phyloP scores from a whole-genome alignment of 306 rosid species.

The Vicia faba region DNA sequence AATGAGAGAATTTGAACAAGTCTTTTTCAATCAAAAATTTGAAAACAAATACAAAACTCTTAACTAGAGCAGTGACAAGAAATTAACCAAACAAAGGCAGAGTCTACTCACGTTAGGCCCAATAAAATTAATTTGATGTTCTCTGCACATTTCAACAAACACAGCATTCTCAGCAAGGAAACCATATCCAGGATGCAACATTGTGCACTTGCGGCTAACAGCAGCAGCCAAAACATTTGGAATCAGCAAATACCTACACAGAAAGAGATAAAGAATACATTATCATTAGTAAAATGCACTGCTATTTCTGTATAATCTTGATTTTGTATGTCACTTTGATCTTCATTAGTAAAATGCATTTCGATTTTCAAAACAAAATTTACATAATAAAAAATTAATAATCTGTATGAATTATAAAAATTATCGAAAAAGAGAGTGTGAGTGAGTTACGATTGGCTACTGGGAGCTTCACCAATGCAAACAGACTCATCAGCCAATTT shows the following conservation, averaged over 20 bases:
- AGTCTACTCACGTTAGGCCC: slow-evolving; percentile 82
- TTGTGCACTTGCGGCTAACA: slow-evolving; percentile 68
- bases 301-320: too few relatives aligned
- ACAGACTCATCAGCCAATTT: slow-evolving; percentile 95
- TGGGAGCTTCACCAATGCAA: slow-evolving; percentile 98
- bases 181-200: slow-evolving; percentile 99
- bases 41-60: slow-evolving; percentile 12
- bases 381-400: neutral
- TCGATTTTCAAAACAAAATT: neutral
- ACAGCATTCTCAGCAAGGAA: slow-evolving; percentile 94
- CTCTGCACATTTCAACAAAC: slow-evolving; percentile 95
- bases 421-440: too few relatives aligned
- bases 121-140: slow-evolving; percentile 89
- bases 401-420: neutral
- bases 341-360: neutral
- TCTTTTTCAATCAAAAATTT: neutral
- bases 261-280: neutral
- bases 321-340: too few relatives aligned
- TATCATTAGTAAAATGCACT: neutral
- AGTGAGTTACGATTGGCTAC: slow-evolving; percentile 71
- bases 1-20: slow-evolving; percentile 4
- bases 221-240: slow-evolving; percentile 95
- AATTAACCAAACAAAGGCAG: slow-evolving; percentile 4
- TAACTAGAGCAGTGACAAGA: slow-evolving; percentile 11
- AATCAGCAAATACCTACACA: slow-evolving; percentile 71